Conservation (phyloP, 306 rosid genomes). For the Ceratonia siliqua region DNA sequence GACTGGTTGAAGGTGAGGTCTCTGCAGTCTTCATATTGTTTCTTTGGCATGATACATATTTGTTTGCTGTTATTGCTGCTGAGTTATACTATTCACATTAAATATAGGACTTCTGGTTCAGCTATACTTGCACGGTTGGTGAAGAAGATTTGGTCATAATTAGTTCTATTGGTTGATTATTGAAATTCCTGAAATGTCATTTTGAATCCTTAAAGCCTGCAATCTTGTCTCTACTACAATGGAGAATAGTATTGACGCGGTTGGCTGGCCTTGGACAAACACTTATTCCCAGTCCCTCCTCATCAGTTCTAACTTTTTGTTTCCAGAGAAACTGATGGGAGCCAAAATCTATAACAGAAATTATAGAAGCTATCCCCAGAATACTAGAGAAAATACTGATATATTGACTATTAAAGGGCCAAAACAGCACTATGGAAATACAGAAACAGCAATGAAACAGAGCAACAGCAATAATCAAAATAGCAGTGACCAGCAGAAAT, state of each 20-base stretch:
- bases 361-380: too few species aligned
- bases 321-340: not conserved
- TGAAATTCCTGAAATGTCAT: not conserved
- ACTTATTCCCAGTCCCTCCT: not conserved
- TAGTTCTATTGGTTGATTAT: not conserved
- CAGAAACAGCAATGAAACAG: too few species aligned
- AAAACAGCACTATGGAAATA: too few species aligned
- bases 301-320: not conserved
- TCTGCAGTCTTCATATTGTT: conserved; percentile 15
- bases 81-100: conserved; percentile 13
- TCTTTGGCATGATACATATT: conserved; percentile 8
- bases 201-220: conserved; percentile 12
- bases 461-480: too few species aligned
- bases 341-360: too few species aligned
- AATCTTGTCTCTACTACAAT: not conserved
- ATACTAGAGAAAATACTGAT: too few species aligned
- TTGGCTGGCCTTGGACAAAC: not conserved
- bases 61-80: conserved; percentile 5
- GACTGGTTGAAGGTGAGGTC: conserved; percentile 89
- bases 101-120: conserved; percentile 17
- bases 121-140: conserved; percentile 7
- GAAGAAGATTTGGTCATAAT: conserved; percentile 18
- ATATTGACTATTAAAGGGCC: too few species aligned
- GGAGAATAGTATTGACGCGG: not conserved
- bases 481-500: too few species aligned